phyloP scores from a whole-genome alignment of 805 yeast species.

The Torulaspora microellipsoides region DNA sequence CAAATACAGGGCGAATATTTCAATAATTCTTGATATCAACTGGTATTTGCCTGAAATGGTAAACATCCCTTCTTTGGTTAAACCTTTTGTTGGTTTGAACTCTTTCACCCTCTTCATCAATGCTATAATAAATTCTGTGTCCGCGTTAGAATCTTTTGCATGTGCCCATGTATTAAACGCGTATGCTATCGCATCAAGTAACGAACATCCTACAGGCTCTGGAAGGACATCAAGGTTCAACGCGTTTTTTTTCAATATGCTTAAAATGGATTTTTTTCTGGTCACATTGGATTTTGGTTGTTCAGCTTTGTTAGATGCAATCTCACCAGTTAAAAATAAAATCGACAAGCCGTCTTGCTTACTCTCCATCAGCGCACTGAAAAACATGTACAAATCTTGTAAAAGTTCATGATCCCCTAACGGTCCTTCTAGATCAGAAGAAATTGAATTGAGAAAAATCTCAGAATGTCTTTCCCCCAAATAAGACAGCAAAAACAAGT shows the following conservation, averaged over 20 bases:
- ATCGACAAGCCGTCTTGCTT: slow-evolving; percentile 76
- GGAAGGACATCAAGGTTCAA: slow-evolving; percentile 52
- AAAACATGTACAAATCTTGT: slow-evolving; percentile 55
- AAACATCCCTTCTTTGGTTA: slow-evolving; percentile 25
- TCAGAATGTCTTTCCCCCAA: slow-evolving; percentile 63
- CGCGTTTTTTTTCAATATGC: slow-evolving; percentile 52
- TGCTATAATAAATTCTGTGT: slow-evolving; percentile 36
- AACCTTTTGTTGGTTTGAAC: slow-evolving; percentile 24
- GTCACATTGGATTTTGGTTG: slow-evolving; percentile 12
- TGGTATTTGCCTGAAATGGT: slow-evolving; percentile 50
- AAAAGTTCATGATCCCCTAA: slow-evolving; percentile 51
- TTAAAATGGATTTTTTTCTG: slow-evolving; percentile 42
- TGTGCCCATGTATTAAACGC: slow-evolving; percentile 79
- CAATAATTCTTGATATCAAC: slow-evolving; percentile 63
- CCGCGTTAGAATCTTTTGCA: slow-evolving; percentile 48
- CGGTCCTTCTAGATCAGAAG: slow-evolving; percentile 54
- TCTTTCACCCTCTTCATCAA: slow-evolving; percentile 37
- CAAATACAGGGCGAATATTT: slow-evolving; percentile 66
- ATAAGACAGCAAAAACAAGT: slow-evolving; percentile 80
- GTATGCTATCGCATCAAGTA: slow-evolving; percentile 66
- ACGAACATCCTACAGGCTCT: slow-evolving; percentile 56
- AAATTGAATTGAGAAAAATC: slow-evolving; percentile 54
- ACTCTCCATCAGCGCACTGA: slow-evolving; percentile 63
- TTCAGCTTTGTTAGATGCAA: slow-evolving; percentile 38
- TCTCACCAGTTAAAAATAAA: slow-evolving; percentile 50